Conservation (phyloP, 2,329 filamentous ascomycete species). For the Colletotrichum euphorbiae region DNA sequence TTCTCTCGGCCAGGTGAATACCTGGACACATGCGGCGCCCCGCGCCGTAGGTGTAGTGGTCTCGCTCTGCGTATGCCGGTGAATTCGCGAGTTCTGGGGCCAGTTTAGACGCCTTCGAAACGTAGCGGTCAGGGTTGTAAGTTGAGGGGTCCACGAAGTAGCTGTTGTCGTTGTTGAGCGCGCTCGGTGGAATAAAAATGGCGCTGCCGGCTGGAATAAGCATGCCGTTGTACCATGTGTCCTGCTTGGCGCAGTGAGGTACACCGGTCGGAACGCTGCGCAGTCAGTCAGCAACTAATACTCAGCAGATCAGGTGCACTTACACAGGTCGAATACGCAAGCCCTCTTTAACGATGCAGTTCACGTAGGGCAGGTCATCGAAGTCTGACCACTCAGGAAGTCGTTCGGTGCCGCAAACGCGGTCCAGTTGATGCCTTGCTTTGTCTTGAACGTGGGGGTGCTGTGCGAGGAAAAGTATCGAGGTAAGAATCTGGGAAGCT, state of each 20-base stretch:
- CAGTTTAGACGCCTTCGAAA: constrained; percentile 43
- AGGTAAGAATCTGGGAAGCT: constrained; percentile 49
- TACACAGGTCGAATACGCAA: constrained; percentile 55
- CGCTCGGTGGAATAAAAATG: constrained; percentile 51
- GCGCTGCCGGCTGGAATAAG: constrained; percentile 54
- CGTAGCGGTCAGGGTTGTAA: constrained; percentile 47
- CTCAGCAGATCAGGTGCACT: background rate
- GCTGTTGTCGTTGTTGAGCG: constrained; percentile 48
- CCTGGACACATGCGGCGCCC: constrained; percentile 62
- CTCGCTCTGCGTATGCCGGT: constrained; percentile 44
- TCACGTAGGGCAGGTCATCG: constrained; percentile 53
- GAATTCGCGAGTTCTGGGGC: constrained; percentile 46
- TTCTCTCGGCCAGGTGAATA: constrained; percentile 62
- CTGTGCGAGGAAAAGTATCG: constrained; percentile 56
- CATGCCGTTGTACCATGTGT: constrained; percentile 54
- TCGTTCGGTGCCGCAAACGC: constrained; percentile 50
- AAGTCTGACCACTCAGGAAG: constrained; percentile 53
- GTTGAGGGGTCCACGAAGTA: constrained; percentile 44
- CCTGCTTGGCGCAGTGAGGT: constrained; percentile 40
- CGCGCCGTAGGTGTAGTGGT: constrained; percentile 60
- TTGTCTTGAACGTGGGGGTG: constrained; percentile 52
- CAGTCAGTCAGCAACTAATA: too few species aligned
- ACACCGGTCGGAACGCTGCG: background rate
- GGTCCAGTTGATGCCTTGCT: constrained; percentile 56
- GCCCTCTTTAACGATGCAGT: constrained; percentile 55